Conservation (phyloP, 2,329 filamentous ascomycete species). For the Venturia effusa region DNA sequence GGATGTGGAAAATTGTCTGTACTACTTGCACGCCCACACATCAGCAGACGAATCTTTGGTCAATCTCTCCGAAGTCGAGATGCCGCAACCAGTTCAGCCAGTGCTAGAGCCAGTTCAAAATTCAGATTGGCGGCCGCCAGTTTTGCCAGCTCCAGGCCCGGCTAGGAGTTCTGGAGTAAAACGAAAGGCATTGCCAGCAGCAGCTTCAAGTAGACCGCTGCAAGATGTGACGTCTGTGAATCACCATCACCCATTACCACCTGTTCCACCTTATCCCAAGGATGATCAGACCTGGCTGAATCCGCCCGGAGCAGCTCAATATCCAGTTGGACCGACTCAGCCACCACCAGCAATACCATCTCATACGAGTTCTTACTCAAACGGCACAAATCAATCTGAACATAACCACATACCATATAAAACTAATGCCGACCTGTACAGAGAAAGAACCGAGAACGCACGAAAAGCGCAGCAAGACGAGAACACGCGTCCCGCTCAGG, state of each 20-base stretch:
- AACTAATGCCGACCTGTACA: neutral
- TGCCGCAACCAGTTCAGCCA: slow-evolving; percentile 20
- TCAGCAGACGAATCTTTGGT: slow-evolving; percentile 39
- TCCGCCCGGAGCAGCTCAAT: neutral
- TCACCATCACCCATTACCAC: slow-evolving; percentile 1
- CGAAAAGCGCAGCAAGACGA: neutral
- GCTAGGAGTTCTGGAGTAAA: neutral
- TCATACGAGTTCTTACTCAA: neutral
- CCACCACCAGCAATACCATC: neutral
- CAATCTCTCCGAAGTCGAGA: slow-evolving; percentile 9
- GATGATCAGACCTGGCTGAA: neutral
- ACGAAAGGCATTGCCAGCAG: neutral
- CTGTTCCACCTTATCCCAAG: neutral
- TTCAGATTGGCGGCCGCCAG: neutral
- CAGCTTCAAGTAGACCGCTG: neutral
- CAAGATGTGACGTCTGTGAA: neutral
- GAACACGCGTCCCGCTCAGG: neutral
- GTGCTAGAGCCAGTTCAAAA: slow-evolving; percentile 5
- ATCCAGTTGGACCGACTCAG: neutral
- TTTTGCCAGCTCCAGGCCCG: neutral
- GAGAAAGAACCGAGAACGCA: neutral
- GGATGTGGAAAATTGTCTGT: slow-evolving; percentile 78
- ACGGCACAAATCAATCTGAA: neutral
- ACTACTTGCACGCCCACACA: slow-evolving; percentile 75
- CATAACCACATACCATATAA: neutral